A percentile compares a stretch with the other conserved stretches of the same genome.
Evolutionary conservation across 2,329 filamentous ascomycete genomes (phyloP).

Genomic region (Penicillium polonicum): DNA sequence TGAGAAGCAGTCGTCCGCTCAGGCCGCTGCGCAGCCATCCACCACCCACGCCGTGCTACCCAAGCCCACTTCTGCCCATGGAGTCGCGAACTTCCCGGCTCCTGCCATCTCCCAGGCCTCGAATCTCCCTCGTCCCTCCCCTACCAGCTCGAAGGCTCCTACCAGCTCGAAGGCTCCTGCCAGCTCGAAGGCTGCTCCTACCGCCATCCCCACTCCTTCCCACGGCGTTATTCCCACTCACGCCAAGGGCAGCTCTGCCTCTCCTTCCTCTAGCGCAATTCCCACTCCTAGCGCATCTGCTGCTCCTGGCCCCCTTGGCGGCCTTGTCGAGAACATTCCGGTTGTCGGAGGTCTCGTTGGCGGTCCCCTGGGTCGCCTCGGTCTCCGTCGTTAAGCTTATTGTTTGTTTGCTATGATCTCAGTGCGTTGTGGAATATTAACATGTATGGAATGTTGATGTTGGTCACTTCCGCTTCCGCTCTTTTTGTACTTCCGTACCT

Average conservation of each 20-base stretch:
- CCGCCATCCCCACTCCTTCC: background rate
- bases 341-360: conserved; percentile 11
- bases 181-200: background rate
- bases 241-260: conserved; percentile 5
- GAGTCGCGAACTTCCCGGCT: background rate
- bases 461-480: background rate
- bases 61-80: background rate
- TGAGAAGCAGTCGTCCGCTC: conserved; percentile 1
- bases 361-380: conserved; percentile 1
- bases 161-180: background rate
- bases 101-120: conserved; percentile 1
- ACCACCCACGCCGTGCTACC: background rate
- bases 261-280: conserved; percentile 8
- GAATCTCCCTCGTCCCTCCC: background rate
- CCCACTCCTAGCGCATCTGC: conserved; percentile 8
- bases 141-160: background rate
- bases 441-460: background rate
- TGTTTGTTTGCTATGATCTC: background rate
- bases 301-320: background rate
- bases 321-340: conserved; percentile 1
- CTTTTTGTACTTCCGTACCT: conserved; percentile 13
- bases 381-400: conserved; percentile 4
- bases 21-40: background rate
- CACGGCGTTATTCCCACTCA: background rate
- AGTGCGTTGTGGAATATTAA: background rate